Evolutionary conservation across 768 basidiomycete genomes (phyloP).

Genomic region (Nidularia pulvinata): DNA sequence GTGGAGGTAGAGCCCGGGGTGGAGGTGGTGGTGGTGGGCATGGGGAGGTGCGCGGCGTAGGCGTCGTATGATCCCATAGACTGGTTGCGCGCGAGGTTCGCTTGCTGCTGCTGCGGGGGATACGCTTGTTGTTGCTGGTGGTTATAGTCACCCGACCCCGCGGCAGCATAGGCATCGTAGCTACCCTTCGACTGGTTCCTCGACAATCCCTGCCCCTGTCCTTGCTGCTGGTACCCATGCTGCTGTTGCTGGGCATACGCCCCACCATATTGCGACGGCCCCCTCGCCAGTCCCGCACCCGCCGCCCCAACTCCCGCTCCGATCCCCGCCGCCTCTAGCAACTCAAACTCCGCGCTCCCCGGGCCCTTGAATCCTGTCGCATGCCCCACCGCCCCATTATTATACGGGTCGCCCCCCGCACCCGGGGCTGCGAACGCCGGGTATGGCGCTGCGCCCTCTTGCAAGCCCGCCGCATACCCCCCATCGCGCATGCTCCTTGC

Average conservation of each 20-base stretch:
- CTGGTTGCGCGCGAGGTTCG: too few species aligned
- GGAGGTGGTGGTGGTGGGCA: neutral
- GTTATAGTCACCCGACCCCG: neutral
- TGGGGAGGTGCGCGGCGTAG: neutral
- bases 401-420: neutral
- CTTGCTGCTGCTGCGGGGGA: too few species aligned
- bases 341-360: conserved; percentile 9
- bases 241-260: conserved; percentile 5
- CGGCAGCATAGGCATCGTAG: neutral
- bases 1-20: neutral
- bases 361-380: conserved; percentile 2
- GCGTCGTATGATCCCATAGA: too few species aligned
- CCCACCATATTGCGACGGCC: conserved; percentile 11
- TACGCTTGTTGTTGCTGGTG: neutral
- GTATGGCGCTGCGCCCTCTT: conserved; percentile 35
- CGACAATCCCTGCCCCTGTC: neutral
- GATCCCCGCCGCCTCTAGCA: conserved; percentile 20
- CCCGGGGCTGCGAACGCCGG: conserved; percentile 31
- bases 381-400: neutral
- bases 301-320: conserved; percentile 2
- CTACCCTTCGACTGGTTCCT: neutral
- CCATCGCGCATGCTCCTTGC: conserved; percentile 32
- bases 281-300: conserved; percentile 9
- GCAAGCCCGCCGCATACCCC: conserved; percentile 26
- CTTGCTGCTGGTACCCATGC: neutral